Evolutionary conservation across 108 stramenopile species (phyloP), one percentile per base, ranked within the genome.

Genomic region (Cylindrotheca fusiformis): DNA sequence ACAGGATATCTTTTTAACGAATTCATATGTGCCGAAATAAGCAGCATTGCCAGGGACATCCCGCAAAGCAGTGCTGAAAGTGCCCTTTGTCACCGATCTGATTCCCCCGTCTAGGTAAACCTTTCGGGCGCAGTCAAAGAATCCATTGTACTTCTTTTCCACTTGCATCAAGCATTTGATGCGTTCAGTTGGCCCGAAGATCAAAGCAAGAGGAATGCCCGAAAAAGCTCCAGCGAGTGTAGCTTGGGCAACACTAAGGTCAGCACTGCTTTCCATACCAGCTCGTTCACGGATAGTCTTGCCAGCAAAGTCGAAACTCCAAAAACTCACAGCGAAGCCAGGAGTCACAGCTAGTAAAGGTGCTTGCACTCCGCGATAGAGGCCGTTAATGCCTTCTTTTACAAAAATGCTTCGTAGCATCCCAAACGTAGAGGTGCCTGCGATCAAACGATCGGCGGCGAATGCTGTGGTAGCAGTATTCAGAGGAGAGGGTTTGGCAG

Each of bases 111-210:
- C 81, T 29, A 56, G 73, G 52, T 81, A 76, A 10, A 94, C 66
- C 50, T 76, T 50, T 49, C 33, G 62, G 14, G 69, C 74, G 59
- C 91, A 94, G 59, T 94, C 85, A 20, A 79, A n/a, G 76, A 93
- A 87, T 19, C 88, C 88, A 0, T 49, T 72, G 62, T 90, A 90
- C 50, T 71, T 79, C 26, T 65, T 72, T 44, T 96, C 78, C 19
- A 89, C 85, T 81, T 96, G 95, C 71, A 96, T 64, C 50, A 95
- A 67, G 62, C 91, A 93, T 74, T 96, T 96, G 67, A 96, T 83
- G 1, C 95, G 74, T 63, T 96, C 95, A 8, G 80, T 82, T 12
- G 95, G 95, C 1, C 90, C 89, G 81, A 88, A 86, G 60, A 93
- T 73, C 10, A 65, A 72, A 1, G 91, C 91, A 17, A 88, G 74